phyloP scores from a whole-genome alignment of 176 grass and related monocot genomes.

The Carex pumila region DNA sequence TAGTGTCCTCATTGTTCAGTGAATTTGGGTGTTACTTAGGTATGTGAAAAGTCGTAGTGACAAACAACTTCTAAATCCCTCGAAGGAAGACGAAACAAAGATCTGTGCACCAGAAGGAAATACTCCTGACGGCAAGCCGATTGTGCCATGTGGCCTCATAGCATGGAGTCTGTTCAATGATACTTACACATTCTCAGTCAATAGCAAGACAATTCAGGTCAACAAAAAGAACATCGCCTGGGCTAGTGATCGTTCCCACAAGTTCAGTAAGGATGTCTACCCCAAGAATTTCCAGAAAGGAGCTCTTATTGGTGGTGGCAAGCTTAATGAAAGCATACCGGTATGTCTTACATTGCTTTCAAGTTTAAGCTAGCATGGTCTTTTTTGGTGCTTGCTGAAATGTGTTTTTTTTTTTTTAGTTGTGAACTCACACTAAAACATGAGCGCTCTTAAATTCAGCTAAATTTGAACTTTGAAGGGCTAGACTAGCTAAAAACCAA shows the following conservation, averaged over 20 bases:
- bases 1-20: neutral
- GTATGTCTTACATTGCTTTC: constrained; percentile 37
- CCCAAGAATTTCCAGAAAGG: constrained; percentile 87
- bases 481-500: neutral
- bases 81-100: constrained; percentile 32
- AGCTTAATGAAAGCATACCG: constrained; percentile 77
- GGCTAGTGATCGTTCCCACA: constrained; percentile 60
- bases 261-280: constrained; percentile 80
- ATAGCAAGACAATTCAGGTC: constrained; percentile 41
- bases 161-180: constrained; percentile 96
- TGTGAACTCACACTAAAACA: neutral
- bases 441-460: neutral
- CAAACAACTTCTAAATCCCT: constrained; percentile 50
- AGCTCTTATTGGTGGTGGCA: constrained; percentile 67
- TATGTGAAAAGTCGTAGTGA: constrained; percentile 83
- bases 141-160: constrained; percentile 88
- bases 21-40: constrained; percentile 28
- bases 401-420: neutral
- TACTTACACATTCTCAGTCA: constrained; percentile 49
- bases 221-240: constrained; percentile 90
- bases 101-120: constrained; percentile 59
- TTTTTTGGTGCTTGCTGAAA: neutral
- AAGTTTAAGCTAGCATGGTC: neutral
- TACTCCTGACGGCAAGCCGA: constrained; percentile 37
- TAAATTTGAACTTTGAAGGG: neutral